Percentiles rank a stretch among this genome's conserved stretches.
Conservation (phyloP, 1,284 basidiomycete species). For the Ustilago hordei region DNA sequence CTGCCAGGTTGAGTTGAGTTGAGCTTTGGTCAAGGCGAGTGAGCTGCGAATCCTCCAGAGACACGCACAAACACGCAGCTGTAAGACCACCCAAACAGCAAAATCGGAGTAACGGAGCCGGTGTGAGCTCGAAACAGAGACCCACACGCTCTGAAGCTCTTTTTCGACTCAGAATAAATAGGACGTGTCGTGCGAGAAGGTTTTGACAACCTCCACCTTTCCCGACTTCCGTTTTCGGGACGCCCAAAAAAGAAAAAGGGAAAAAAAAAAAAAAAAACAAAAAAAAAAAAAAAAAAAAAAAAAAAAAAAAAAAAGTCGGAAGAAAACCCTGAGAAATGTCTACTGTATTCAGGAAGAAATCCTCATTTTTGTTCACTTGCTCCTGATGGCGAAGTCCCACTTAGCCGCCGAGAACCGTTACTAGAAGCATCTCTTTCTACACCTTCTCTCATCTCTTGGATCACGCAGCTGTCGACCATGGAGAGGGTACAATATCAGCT, state of each 20-base stretch:
- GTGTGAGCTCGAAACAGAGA: background rate
- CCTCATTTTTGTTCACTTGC: background rate
- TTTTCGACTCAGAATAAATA: background rate
- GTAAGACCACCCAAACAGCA: background rate
- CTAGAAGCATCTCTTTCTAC: background rate
- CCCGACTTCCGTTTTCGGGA: background rate
- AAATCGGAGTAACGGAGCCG: conserved; percentile 6
- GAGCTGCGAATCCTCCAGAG: conserved; percentile 5
- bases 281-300: conserved; percentile 9
- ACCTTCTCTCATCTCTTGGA: background rate
- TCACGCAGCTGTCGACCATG: conserved; percentile 73
- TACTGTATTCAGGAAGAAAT: background rate
- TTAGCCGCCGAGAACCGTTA: background rate
- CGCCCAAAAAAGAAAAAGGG: background rate
- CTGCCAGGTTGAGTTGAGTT: background rate
- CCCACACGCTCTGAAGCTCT: background rate
- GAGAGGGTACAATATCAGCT: conserved; percentile 94
- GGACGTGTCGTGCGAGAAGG: conserved; percentile 14
- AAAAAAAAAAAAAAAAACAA: conserved; percentile 9
- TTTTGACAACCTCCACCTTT: background rate
- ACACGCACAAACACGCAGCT: background rate
- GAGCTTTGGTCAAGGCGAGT: background rate
- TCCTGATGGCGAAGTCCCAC: background rate
- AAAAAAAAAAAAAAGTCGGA: conserved; percentile 4
- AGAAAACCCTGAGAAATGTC: conserved; percentile 5